These are phyloP conservation scores for Protea cynaroides DNA, from an alignment of 164 flowering plant species.

Conservation along the genomic window DNA sequence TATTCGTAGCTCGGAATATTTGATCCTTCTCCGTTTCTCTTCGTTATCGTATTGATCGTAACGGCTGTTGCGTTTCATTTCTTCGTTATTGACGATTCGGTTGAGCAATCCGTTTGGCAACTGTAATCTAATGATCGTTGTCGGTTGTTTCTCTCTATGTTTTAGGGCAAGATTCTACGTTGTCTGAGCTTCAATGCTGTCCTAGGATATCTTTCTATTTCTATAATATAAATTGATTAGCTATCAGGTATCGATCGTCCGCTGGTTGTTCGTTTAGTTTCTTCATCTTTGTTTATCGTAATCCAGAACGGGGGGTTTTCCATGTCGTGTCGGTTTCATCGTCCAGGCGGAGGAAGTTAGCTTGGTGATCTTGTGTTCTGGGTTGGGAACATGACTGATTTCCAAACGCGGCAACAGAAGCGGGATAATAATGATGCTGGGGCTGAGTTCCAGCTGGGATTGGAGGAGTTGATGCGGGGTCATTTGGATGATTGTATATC, in stretches of 20 bases:
- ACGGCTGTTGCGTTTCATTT: constrained; percentile 1
- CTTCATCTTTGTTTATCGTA: constrained; percentile 9
- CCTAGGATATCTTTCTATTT: constrained; percentile 5
- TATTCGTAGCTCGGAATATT: background rate
- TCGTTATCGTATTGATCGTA: constrained; percentile 1
- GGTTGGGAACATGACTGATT: constrained; percentile 55
- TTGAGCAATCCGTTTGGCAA: background rate
- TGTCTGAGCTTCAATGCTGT: background rate
- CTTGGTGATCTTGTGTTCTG: constrained; percentile 10
- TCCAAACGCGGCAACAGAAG: constrained; percentile 65
- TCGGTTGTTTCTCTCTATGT: background rate
- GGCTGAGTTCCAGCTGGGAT: constrained; percentile 63
- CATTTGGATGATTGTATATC: constrained; percentile 84
- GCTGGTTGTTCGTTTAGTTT: constrained; percentile 6
- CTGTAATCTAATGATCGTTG: background rate
- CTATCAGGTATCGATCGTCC: constrained; percentile 2
- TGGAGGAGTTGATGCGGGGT: constrained; percentile 84
- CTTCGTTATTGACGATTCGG: background rate
- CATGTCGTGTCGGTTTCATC: constrained; percentile 6
- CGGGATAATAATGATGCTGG: constrained; percentile 55
- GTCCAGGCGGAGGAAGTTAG: constrained; percentile 1
- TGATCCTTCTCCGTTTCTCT: background rate
- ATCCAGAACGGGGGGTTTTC: constrained; percentile 2
- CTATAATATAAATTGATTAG: background rate
- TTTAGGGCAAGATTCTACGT: background rate